phyloP scores from a whole-genome alignment of 78 protist genomes.

The Salpingoeca rosetta region DNA sequence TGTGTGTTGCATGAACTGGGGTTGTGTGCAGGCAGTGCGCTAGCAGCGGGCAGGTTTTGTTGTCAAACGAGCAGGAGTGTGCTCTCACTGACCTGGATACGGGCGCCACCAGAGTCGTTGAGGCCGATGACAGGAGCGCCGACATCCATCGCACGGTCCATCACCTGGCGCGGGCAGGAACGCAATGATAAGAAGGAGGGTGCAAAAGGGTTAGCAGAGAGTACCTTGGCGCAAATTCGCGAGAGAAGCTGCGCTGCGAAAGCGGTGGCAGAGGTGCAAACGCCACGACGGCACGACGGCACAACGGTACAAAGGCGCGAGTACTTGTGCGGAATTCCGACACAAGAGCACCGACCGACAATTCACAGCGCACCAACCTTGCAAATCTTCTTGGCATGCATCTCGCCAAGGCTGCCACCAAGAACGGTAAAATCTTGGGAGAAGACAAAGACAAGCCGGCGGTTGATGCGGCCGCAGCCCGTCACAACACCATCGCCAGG shows the following conservation, averaged over 20 bases:
- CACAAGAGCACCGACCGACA: too few relatives aligned
- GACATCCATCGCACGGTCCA: constrained; percentile 91
- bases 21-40: too few relatives aligned
- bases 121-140: constrained; percentile 96
- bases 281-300: neutral
- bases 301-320: too few relatives aligned
- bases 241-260: neutral
- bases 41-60: too few relatives aligned
- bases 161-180: constrained; percentile 34
- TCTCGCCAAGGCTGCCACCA: constrained; percentile 91
- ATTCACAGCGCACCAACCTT: constrained; percentile 50
- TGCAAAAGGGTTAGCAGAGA: too few relatives aligned
- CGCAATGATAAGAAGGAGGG: too few relatives aligned
- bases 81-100: constrained; percentile 25
- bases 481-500: constrained; percentile 95
- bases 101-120: constrained; percentile 96
- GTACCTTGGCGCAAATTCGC: too few relatives aligned
- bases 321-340: too few relatives aligned
- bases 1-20: too few relatives aligned
- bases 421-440: constrained; percentile 91
- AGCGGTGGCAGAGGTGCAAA: neutral
- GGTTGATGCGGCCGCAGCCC: constrained; percentile 87
- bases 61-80: too few relatives aligned
- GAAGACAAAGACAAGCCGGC: constrained; percentile 87
- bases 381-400: constrained; percentile 94